These are phyloP conservation scores for Apodospora peruviana DNA, from an alignment of 495 filamentous ascomycete species.

Conservation along the genomic window DNA sequence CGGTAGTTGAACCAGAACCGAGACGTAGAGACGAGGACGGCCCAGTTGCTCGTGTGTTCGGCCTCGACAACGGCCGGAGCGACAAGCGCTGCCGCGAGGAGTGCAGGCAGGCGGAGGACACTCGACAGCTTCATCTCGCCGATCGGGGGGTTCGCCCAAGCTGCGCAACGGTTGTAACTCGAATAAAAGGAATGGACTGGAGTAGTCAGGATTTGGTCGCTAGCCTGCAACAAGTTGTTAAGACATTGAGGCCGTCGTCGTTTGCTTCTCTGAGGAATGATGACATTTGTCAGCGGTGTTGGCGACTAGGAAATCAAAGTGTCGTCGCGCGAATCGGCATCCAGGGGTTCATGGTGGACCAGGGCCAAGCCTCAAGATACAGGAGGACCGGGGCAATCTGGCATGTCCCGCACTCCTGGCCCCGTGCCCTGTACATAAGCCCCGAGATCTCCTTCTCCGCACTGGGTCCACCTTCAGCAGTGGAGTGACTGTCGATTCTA, in stretches of 20 bases:
- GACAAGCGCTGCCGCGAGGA: conserved; percentile 40
- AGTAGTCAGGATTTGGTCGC: no score
- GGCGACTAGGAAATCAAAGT: not conserved
- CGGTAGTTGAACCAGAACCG: conserved; percentile 99
- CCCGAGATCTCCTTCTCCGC: no score
- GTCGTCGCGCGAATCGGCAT: no score
- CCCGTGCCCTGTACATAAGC: no score
- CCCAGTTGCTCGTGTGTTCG: conserved; percentile 98
- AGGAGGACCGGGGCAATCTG: no score
- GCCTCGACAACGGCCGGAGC: conserved; percentile 41
- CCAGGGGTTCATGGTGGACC: no score
- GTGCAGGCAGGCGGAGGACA: conserved; percentile 33
- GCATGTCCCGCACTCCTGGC: no score
- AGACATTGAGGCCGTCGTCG: not conserved
- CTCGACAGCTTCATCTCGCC: conserved; percentile 33
- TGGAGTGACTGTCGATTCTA: no score
- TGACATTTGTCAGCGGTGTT: not conserved
- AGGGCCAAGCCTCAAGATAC: no score
- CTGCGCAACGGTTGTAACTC: not conserved
- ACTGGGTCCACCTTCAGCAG: no score
- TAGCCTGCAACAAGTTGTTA: no score
- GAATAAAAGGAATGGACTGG: not conserved
- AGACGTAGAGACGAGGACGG: conserved; percentile 94
- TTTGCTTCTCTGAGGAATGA: not conserved
- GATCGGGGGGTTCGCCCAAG: not conserved